Evolutionary conservation across 768 basidiomycete species (phyloP), one percentile per base, ranked within the genome.

Genomic region (Calvatia gigantea): DNA sequence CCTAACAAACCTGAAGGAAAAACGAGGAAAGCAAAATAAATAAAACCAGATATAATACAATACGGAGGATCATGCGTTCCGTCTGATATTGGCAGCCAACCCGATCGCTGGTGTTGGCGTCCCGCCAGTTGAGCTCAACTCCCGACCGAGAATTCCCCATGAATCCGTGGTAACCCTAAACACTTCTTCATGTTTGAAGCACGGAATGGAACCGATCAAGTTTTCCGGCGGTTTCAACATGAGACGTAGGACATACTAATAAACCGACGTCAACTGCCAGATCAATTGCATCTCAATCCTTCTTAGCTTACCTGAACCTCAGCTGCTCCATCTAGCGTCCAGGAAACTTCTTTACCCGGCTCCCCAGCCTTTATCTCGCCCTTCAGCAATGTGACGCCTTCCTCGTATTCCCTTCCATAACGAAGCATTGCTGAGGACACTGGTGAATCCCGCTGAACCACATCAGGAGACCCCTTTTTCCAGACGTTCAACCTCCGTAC

Each of bases 101-200:
- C 73, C 75, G 31, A 78, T 61, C 2, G 77, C 77, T 3, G 76
- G 77, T 11, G 70, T 69, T 6, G 73, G 72, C 15, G 65, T 61
- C 1, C 73, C 75, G 14, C 71, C 74, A 21, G 70, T 65, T 6
- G 69, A 67, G 28, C 67, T 63, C 19, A 75, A 54, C 57, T 76
- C 77, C 41, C 67, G 67, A 39, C 73, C 71, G 23, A 67, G 61
- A 25, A 70, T 65, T 14, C 72, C 75, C 65, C 71, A 76, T 21
- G 65, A 64, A 58, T 77, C 76, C 4, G 73, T 76, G 23, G 69
- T 72, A 7, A 79, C 44, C 31, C 69, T 60, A 11, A 79, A 42
- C 7, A 65, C 58, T 48, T 72, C 70, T 15, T 75, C 73, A 56
- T 73, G 69, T 14, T 60, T 59, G 59, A 71, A 76, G 19, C 62